Evolutionary conservation across 106 monocot genomes (phyloP), one percentile per base, ranked within the genome.

Genomic region (Triglochin maritima): DNA sequence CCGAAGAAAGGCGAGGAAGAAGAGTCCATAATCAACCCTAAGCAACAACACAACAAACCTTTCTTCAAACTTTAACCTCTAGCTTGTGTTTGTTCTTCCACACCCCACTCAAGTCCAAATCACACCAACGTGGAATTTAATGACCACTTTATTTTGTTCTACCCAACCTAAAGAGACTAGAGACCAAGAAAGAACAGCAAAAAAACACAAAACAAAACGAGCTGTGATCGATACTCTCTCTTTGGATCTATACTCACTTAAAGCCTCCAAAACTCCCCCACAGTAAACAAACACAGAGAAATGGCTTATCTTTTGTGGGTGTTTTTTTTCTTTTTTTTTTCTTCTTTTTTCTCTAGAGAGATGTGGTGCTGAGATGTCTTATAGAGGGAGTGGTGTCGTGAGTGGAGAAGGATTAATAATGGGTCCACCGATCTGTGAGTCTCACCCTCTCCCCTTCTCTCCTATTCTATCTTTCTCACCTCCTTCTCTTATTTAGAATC

Each of bases 401-500:
- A 73, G 72, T 54, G 81, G 78, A 14, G 61, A 59, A 9, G 72
- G 59, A 70, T 83, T 47, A 29, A 29, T 29, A 29, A 0, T 29
- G 87, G 81, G 81, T 67, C 87, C 87, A 83, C 87, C 68, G 76
- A 69, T 57, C 72, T 53, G 73, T 75, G 73, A 67, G 64, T 14
- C 76, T 74, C 66, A 65, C 80, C 66, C 50, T 67, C 71, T 52
- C 72, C 43, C 43, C 47, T 5, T 5, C 29, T 29, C 29, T 29
- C 29, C 29, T 29, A 29, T 29, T 29, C 29, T 29, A 29, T 29
- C 62, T 4, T 47, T 63, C 65, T 50, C 56, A 53, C 63, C 50
- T 17, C 47, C 77, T 66, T 53, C 47, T 66, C 65, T 71, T 64
- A 44, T 72, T 60, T 74, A 57, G 68, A n/a, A 67, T 68, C 74